Base-by-base conservation (phyloP, 306 rosid species). In the Hippophae gyantsensis region DNA sequence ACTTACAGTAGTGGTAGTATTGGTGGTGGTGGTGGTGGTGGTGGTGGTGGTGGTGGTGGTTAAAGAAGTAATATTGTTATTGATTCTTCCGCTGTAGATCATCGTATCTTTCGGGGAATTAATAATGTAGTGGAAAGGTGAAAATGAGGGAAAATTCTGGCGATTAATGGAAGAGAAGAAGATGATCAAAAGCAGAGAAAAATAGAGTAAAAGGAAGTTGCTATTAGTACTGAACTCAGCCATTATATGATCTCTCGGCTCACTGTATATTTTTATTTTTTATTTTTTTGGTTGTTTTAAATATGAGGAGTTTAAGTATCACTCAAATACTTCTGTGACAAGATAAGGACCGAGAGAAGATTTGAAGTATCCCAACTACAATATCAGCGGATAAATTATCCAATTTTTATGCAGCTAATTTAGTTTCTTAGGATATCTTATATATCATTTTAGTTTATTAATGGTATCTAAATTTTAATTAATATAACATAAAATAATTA, bases 181-280 rank as follows among this genome's bases (percentile, higher is more conserved):
- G 42, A 77, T 56, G 58, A 77, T 57, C 70, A 80, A 66, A 61
- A 76, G 43, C 27, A 80, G 52, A 44, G 66, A 50, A 56, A 71
- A 64, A 58, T 43, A 67, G 1, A 61, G 56, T 5, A 73, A 13
- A 54, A 54, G 10, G 7, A 54, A 47, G 57, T 40, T 41, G 56
- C 42, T 23, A 47, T 45, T 62, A 26, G 41, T 42, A 3, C 44
- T 63, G 43, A 56, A 44, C 26, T 50, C 69, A 43, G 59, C 67
- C 85, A 80, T 80, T 32, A 32, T 32, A 32, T 32, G 38, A 32
- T 32, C 38, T 32, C 5, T 18, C 23, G 23, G 23, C 38, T 1
- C 38, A 32, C 38, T 32, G 38, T 4, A 32, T 32, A 1, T 32
- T 27, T 27, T 2, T 2, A 27, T 27, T 27, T 27, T 27, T 2